Base-by-base conservation (phyloP, 1,284 basidiomycete species). In the Anthracocystis panici-leucophaei region DNA sequence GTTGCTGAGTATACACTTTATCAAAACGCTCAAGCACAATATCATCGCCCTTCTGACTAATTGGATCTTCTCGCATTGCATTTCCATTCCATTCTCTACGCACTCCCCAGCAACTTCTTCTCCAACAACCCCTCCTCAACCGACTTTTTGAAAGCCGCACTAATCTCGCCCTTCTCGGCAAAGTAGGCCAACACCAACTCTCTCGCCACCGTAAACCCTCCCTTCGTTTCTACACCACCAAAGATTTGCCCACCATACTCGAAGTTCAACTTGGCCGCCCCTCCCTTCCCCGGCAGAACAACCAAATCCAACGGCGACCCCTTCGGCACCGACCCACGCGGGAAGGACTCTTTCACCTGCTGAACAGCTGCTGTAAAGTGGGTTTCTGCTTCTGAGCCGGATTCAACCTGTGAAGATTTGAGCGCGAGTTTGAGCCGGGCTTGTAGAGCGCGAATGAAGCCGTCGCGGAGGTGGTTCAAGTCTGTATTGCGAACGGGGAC, bases 401-500 rank as follows among this genome's bases (percentile, higher is more conserved):
- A 14, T 12, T 56, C 41, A 4, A 75, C 11, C 2, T 20, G 40
- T 31, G 73, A 20, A n/a, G 49, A 29, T 50, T 78, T 75, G 46
- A 72, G 72, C 38, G 88, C 89, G 10, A 88, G 83, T 41, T 89
- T 87, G 72, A 93, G 87, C 12, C 93, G 90, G 0, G 88, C 87
- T 73, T 91, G 89, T 35, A 95, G 85, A 8, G 93, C 89, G 38
- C 94, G 90, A 25, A 77, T 88, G 80, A 95, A 94, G 1, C 92
- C 94, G 81, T 95, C 93, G 23, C 94, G 89, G 20, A 95, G 87
- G 81, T 95, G 94, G 20, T 89, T 88, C 82, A 91, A 93, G 8
- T 91, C 92, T 0, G 93, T 95, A 33, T 88, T 88, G 16, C 93
- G 89, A 0, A 92, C 92, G 2, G 93, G 93, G 16, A 94, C 93